Evolutionary conservation across 805 yeast species (phyloP), one percentile per base, ranked within the genome.

Genomic region (Ogataea salicorniae): DNA sequence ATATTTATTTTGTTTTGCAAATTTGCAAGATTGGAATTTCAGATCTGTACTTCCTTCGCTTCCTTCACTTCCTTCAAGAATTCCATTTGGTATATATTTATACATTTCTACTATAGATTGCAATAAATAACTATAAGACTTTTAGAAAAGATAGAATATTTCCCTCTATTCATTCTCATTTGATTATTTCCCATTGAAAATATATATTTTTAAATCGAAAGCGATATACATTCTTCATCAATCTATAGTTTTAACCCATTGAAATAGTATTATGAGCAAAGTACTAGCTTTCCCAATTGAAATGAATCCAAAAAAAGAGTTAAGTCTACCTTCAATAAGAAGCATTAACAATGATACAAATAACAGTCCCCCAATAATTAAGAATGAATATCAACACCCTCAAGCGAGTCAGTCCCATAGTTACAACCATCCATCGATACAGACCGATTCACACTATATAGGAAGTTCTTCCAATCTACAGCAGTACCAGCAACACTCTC

Each of bases 261-360:
- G 20, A 39, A 39, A 20, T 11, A 29, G 33, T 18, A 41, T 34
- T 33, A 41, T 41, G 43, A 41, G 20, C 43, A 14, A 34, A 31
- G 43, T 41, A 14, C 15, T 41, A 20, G 18, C 43, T n/a, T 17
- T 41, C n/a, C 49, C 48, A 42, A 46, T 17, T 33, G 43, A 51
- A 31, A 53, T 53, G 57, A 50, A 53, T 20, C 47, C 49, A 36
- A 43, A 49, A 9, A 42, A 48, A 33, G 50, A 48, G 36, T 38
- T 54, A 26, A 51, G 49, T 40, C 42, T 54, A 23, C 55, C 57
- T 29, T 46, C 57, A 3, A 51, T 54, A 39, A 47, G 47, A 45
- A 51, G 33, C 20, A 18, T 63, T 83, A 84, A 42, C 54, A 59
- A 31, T 57, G 45, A 55, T 72, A 76, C 67, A 52, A 84, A 51